Evolutionary conservation across 75 land plant species (phyloP).

Genomic region (Ceratopteris richardii): DNA sequence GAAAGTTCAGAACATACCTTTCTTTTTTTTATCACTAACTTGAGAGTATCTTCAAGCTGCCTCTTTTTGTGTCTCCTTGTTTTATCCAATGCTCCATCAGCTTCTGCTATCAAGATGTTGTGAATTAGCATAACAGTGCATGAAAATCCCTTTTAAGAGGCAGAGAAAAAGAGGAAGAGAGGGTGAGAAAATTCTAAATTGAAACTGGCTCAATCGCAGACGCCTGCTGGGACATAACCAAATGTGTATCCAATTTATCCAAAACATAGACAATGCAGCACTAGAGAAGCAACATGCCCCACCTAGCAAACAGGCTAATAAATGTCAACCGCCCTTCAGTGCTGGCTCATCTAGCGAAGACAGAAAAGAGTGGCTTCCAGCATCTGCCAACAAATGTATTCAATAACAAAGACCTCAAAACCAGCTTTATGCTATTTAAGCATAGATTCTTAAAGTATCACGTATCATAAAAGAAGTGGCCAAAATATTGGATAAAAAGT

Average conservation of each 20-base stretch:
- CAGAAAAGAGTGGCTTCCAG: constrained; percentile 19
- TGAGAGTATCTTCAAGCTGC: constrained; percentile 94
- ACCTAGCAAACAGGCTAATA: constrained; percentile 32
- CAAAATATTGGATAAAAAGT: no score
- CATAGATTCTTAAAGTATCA: no score
- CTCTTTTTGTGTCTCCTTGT: constrained; percentile 98
- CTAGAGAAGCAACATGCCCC: constrained; percentile 8
- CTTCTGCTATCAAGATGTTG: constrained; percentile 51
- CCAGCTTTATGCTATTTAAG: no score
- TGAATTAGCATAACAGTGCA: neutral
- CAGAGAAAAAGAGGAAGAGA: neutral
- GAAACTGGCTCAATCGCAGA: neutral
- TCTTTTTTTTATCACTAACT: constrained; percentile 88
- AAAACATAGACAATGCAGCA: no score
- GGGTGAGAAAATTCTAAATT: no score
- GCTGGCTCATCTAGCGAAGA: constrained; percentile 27
- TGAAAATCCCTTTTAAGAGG: neutral
- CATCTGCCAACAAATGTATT: constrained; percentile 16
- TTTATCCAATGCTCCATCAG: constrained; percentile 98
- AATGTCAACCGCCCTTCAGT: constrained; percentile 16
- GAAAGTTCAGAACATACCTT: constrained; percentile 43
- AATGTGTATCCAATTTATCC: no score
- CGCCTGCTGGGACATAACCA: neutral
- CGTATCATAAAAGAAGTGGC: no score
- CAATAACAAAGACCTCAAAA: neutral